Evolutionary conservation across 2,329 filamentous ascomycete species (phyloP).

Genomic region (Phialophora macrospora): DNA sequence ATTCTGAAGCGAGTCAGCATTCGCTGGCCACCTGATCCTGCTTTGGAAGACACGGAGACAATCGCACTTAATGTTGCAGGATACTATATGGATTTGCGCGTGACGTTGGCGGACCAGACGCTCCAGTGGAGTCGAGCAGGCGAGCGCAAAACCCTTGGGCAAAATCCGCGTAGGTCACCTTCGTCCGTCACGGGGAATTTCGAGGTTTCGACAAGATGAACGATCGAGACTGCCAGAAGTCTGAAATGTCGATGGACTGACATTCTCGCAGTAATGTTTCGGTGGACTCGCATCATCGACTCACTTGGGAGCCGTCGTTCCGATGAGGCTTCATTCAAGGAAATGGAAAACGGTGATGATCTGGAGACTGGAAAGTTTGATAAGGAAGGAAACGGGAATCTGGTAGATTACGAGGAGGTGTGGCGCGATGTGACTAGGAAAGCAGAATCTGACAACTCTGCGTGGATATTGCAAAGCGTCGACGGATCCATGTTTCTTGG

Average conservation of each 20-base stretch:
- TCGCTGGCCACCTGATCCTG: conserved; percentile 12
- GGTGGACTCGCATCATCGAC: conserved; percentile 17
- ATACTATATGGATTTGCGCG: conserved; percentile 16
- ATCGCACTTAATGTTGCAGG: conserved; percentile 13
- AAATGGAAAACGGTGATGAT: conserved; percentile 7
- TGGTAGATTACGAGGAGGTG: conserved; percentile 12
- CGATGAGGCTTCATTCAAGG: conserved; percentile 5
- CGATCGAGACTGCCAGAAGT: conserved; percentile 4
- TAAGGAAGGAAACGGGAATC: conserved; percentile 6
- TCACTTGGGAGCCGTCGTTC: conserved; percentile 10
- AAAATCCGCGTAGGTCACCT: conserved; percentile 2
- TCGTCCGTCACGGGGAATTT: neutral
- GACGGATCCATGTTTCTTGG: conserved; percentile 11
- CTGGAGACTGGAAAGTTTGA: conserved; percentile 8
- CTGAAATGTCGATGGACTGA: neutral
- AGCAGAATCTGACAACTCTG: neutral
- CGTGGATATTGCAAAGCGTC: conserved; percentile 14
- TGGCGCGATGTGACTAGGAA: conserved; percentile 10
- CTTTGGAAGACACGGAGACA: conserved; percentile 13
- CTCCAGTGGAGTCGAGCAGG: conserved; percentile 18
- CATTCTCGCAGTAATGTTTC: conserved; percentile 8
- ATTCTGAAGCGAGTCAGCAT: conserved; percentile 18
- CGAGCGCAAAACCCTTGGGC: conserved; percentile 8
- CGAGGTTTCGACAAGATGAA: neutral
- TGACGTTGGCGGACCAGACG: conserved; percentile 1